Evolutionary conservation across 495 filamentous ascomycete species (phyloP).

Genomic region (Talaromyces nanjingensis): DNA sequence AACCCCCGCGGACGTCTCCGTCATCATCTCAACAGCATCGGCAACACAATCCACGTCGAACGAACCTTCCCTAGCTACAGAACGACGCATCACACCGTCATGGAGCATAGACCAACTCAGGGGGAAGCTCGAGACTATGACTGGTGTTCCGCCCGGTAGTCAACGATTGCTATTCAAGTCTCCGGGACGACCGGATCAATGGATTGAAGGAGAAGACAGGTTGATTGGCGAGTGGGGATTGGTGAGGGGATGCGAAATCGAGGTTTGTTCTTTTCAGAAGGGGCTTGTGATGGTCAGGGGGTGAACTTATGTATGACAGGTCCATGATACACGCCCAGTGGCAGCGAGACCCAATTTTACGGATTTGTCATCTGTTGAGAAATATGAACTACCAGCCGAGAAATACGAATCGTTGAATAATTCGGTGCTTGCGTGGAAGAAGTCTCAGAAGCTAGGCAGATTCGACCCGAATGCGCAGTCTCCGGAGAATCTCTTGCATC

Average conservation of each 20-base stretch:
- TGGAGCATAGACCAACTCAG: conserved; percentile 88
- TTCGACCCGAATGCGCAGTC: conserved; percentile 81
- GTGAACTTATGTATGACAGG: conserved; percentile 37
- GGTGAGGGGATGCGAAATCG: conserved; percentile 36
- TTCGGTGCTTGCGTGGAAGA: conserved; percentile 91
- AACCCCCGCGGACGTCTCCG: conserved; percentile 71
- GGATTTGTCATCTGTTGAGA: conserved; percentile 72
- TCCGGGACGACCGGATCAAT: conserved; percentile 29
- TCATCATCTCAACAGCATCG: conserved; percentile 74
- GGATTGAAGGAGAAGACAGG: conserved; percentile 30
- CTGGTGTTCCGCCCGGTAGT: conserved; percentile 74
- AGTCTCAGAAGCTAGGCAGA: conserved; percentile 80
- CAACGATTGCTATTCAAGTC: conserved; percentile 56
- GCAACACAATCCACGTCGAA: conserved; percentile 59
- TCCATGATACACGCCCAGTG: conserved; percentile 70
- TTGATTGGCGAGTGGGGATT: conserved; percentile 33
- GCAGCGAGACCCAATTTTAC: conserved; percentile 66
- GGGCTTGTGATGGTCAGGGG: background rate
- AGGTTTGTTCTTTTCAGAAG: conserved; percentile 22
- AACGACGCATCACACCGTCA: conserved; percentile 84
- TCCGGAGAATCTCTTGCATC: conserved; percentile 49
- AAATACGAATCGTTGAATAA: conserved; percentile 79
- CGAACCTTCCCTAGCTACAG: conserved; percentile 67
- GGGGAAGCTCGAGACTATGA: conserved; percentile 85
- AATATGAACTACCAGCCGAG: conserved; percentile 73